Percentiles rank a stretch among this genome's conserved stretches.
These are phyloP conservation scores for Trichoderma breve DNA, from an alignment of 2,329 filamentous ascomycete species.

Conservation along the genomic window DNA sequence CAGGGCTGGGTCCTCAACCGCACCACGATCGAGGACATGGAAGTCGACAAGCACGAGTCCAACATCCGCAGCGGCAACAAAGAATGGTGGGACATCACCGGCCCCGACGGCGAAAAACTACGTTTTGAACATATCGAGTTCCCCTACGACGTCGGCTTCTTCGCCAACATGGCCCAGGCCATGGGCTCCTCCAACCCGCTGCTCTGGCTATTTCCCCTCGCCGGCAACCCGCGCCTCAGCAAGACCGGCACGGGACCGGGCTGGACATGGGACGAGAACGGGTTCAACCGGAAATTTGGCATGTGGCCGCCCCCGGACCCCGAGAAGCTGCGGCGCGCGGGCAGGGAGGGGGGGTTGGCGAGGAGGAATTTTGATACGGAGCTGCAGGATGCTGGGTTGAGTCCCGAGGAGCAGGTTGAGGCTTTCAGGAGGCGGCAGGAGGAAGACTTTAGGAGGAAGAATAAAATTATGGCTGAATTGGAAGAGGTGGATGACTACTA, in stretches of 20 bases:
- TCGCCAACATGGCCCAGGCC: conserved; percentile 68
- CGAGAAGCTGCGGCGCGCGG: conserved; percentile 53
- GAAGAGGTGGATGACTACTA: conserved; percentile 57
- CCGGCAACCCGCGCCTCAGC: conserved; percentile 47
- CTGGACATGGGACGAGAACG: conserved; percentile 71
- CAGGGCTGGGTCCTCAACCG: conserved; percentile 65
- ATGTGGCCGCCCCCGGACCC: conserved; percentile 65
- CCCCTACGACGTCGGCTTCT: conserved; percentile 77
- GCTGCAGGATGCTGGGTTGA: conserved; percentile 36
- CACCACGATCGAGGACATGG: conserved; percentile 82
- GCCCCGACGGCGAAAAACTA: conserved; percentile 40
- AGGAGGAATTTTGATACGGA: conserved; percentile 36
- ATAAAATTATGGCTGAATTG: conserved; percentile 45
- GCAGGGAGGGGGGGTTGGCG: conserved; percentile 39
- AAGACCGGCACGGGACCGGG: conserved; percentile 42
- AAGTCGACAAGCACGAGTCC: conserved; percentile 62
- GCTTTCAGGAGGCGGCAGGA: conserved; percentile 52
- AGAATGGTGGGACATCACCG: conserved; percentile 44
- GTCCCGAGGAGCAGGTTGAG: conserved; percentile 45
- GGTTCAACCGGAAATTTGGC: conserved; percentile 63
- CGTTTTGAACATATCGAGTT: conserved; percentile 68
- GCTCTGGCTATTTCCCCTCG: conserved; percentile 68
- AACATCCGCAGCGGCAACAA: conserved; percentile 47
- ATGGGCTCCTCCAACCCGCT: conserved; percentile 69
- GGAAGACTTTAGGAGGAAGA: conserved; percentile 43